Percentiles rank a stretch among this genome's conserved stretches.
Evolutionary conservation across 768 basidiomycete species (phyloP).

Genomic region (Porphyrellus cyaneotinctus): DNA sequence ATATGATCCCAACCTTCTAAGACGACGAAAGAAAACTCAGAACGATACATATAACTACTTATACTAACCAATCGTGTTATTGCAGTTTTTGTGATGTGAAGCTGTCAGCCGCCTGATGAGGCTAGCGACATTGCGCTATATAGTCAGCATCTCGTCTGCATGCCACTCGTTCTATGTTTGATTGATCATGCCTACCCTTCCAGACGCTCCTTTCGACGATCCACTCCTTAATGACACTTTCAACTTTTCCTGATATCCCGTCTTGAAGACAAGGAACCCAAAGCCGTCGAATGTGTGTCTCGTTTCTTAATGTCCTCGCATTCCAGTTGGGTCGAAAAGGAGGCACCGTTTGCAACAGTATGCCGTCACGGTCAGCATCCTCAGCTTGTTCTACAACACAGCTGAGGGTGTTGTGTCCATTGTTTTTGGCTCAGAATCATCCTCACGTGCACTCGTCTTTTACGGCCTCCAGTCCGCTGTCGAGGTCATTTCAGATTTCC

Average conservation of each 20-base stretch:
- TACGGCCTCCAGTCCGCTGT: conserved; percentile 47
- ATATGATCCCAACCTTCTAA: no score
- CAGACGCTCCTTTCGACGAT: conserved; percentile 21
- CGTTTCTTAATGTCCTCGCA: background rate
- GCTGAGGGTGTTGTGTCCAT: conserved; percentile 43
- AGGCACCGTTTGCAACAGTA: conserved; percentile 26
- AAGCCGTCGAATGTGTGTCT: conserved; percentile 5
- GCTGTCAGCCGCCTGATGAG: conserved; percentile 15
- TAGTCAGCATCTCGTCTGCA: background rate
- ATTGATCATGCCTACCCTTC: background rate
- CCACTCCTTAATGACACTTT: conserved; percentile 20
- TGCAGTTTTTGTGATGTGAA: no score
- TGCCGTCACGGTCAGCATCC: conserved; percentile 41
- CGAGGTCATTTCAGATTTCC: conserved; percentile 41
- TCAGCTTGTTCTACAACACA: conserved; percentile 37
- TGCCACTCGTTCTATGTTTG: background rate
- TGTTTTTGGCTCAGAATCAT: conserved; percentile 42
- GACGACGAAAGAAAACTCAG: no score
- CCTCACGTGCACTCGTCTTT: conserved; percentile 43
- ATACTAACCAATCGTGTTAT: no score
- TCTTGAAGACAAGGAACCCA: background rate
- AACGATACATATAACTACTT: no score
- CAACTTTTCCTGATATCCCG: conserved; percentile 15
- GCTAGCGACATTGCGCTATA: conserved; percentile 14
- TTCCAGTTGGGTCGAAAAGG: background rate